Conservation (phyloP, 192 early-diverging fungal species). For the Coemansia sp. region DNA sequence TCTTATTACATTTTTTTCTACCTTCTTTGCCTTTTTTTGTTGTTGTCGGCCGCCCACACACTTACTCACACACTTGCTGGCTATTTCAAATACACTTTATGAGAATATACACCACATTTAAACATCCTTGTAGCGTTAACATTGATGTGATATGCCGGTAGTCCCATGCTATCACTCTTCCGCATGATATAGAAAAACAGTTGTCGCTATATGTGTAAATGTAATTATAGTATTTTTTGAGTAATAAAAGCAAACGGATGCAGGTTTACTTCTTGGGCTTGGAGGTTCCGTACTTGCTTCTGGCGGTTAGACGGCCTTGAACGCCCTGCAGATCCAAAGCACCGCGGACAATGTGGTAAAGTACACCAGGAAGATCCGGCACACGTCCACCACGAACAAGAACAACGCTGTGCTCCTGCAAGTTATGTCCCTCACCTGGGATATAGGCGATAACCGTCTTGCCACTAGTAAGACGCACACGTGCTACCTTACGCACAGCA, state of each 20-base stretch:
- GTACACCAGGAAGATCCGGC: conserved; percentile 95
- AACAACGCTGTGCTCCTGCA: conserved; percentile 97
- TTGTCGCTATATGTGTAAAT: no score
- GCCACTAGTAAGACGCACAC: conserved; percentile 90
- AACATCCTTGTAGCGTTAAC: no score
- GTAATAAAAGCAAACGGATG: conserved; percentile 2
- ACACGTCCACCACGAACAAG: conserved; percentile 93
- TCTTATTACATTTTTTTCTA: no score
- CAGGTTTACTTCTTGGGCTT: conserved; percentile 54
- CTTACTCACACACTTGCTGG: no score
- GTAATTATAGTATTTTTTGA: neutral
- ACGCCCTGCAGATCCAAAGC: conserved; percentile 95
- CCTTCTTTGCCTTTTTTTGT: no score
- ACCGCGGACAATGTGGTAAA: conserved; percentile 91
- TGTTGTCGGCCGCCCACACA: no score
- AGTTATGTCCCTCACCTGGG: conserved; percentile 96
- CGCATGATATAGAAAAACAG: no score
- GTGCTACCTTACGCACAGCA: conserved; percentile 88
- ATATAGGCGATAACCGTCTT: conserved; percentile 94
- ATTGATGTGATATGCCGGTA: no score
- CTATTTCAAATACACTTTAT: no score
- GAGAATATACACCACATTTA: no score
- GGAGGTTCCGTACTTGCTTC: conserved; percentile 95
- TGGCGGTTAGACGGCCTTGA: conserved; percentile 67
- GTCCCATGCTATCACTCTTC: no score